Evolutionary conservation across 345 rosid genomes (phyloP).

Genomic region (Murraya paniculata): DNA sequence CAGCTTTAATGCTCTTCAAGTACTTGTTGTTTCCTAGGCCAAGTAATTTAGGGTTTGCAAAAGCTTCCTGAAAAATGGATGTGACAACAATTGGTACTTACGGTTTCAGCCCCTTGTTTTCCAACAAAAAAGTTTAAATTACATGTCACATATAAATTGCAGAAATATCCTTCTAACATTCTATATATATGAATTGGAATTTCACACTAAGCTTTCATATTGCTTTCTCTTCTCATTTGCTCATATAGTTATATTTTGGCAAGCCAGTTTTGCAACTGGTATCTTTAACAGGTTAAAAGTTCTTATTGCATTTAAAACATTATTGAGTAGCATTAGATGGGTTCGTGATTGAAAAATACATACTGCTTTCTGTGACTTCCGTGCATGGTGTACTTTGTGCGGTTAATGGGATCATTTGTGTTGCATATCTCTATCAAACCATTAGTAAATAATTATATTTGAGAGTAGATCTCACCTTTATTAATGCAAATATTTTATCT

Average conservation of each 20-base stretch:
- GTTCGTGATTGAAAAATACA: neutral
- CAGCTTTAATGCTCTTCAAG: neutral
- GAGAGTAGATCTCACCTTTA: neutral
- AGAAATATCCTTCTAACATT: no score
- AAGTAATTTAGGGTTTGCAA: slow-evolving; percentile 8
- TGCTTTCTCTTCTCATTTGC: no score
- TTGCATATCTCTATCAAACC: neutral
- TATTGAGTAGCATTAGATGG: neutral
- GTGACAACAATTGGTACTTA: neutral
- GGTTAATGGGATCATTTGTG: neutral
- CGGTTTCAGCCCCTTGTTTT: neutral
- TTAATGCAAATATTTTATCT: no score
- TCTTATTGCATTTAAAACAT: neutral
- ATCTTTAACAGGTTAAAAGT: neutral
- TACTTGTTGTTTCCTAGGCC: neutral
- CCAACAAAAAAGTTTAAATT: neutral
- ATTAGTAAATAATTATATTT: neutral
- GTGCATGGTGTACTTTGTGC: neutral
- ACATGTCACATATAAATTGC: no score
- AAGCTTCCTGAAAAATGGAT: slow-evolving; percentile 15
- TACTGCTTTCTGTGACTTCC: neutral
- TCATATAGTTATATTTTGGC: no score
- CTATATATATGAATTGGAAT: neutral
- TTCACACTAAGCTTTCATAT: neutral
- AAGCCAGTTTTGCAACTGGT: neutral